Evolutionary conservation across 2,329 filamentous ascomycete species (phyloP).

Genomic region (Cytospora mali): DNA sequence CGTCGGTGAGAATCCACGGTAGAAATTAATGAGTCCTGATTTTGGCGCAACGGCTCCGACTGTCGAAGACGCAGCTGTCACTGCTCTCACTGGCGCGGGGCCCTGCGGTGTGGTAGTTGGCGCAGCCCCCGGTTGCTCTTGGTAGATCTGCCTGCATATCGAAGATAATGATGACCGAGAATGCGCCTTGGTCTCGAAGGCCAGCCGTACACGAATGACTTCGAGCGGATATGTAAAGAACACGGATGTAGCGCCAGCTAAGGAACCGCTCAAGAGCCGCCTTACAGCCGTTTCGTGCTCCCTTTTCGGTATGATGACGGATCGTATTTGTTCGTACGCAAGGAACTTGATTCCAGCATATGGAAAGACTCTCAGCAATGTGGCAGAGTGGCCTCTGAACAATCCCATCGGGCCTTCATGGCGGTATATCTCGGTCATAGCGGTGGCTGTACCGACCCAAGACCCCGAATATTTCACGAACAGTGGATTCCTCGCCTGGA

Average conservation of each 20-base stretch:
- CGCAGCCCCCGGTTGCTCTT: conserved; percentile 62
- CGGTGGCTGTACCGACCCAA: conserved; percentile 80
- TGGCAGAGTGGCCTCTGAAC: conserved; percentile 93
- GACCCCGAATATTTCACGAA: conserved; percentile 91
- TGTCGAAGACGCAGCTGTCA: conserved; percentile 45
- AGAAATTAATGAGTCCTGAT: conserved; percentile 84
- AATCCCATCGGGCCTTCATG: conserved; percentile 75
- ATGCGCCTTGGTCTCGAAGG: conserved; percentile 86
- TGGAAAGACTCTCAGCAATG: conserved; percentile 90
- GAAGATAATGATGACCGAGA: conserved; percentile 69
- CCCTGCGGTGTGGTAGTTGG: conserved; percentile 39
- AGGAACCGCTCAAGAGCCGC: conserved; percentile 71
- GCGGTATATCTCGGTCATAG: conserved; percentile 80
- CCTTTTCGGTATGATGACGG: conserved; percentile 69
- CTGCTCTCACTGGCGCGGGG: conserved; percentile 44
- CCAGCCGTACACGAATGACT: conserved; percentile 86
- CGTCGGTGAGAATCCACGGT: conserved; percentile 89
- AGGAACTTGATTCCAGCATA: conserved; percentile 98
- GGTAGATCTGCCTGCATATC: conserved; percentile 86
- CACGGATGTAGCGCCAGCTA: conserved; percentile 86
- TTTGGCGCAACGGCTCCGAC: conserved; percentile 59
- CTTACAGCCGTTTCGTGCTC: conserved; percentile 80
- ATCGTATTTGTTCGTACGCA: conserved; percentile 93
- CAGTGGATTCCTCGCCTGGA: conserved; percentile 91
- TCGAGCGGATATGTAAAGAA: conserved; percentile 97